phyloP scores from a whole-genome alignment of 164 flowering plant genomes.

The Aristolochia californica region DNA sequence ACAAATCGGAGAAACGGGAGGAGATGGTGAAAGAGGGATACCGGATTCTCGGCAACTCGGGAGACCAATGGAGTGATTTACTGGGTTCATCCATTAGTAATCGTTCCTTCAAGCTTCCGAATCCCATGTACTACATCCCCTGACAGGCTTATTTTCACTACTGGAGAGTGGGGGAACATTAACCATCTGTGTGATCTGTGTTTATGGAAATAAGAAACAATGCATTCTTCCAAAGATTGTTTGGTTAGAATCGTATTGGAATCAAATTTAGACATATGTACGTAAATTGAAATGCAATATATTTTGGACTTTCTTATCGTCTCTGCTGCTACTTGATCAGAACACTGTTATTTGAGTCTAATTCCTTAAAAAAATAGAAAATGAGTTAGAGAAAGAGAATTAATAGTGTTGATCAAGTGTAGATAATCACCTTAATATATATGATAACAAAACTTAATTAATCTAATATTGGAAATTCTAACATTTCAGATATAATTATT shows the following conservation, averaged over 20 bases:
- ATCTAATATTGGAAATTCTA: too few species aligned
- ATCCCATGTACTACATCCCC: conserved; percentile 80
- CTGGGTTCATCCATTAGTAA: conserved; percentile 38
- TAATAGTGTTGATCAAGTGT: not conserved
- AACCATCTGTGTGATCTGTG: not conserved
- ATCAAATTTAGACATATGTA: not conserved
- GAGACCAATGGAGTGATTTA: conserved; percentile 95
- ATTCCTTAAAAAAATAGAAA: too few species aligned
- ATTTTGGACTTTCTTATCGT: too few species aligned
- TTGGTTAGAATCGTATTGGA: not conserved
- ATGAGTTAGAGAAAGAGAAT: not conserved
- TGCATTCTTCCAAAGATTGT: not conserved
- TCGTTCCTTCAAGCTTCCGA: conserved; percentile 91
- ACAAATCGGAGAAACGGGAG: conserved; percentile 74
- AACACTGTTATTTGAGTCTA: too few species aligned
- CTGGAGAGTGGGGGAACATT: not conserved
- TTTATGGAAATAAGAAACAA: not conserved
- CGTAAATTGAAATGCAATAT: not conserved
- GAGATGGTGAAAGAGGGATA: conserved; percentile 67
- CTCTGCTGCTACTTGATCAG: too few species aligned
- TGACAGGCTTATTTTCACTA: conserved; percentile 12
- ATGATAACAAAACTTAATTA: too few species aligned
- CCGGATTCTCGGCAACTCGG: conserved; percentile 64
- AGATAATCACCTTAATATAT: too few species aligned
- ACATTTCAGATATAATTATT: too few species aligned